Conservation (phyloP, 257 asterid genomes). For the Jaltomata sinuosa region DNA sequence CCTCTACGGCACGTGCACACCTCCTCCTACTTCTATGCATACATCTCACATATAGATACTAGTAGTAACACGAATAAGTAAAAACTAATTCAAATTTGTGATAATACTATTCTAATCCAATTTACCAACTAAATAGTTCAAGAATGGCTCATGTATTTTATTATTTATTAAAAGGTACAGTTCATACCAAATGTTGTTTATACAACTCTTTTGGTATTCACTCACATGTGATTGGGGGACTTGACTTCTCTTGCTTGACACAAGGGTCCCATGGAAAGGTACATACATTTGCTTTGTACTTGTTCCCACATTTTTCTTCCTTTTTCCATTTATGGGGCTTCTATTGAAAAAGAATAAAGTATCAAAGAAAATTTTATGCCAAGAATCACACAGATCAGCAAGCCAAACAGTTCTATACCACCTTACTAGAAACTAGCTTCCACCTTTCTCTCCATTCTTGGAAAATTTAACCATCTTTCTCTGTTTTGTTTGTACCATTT, state of each 20-base stretch:
- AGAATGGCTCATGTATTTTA: neutral
- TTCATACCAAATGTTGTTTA: neutral
- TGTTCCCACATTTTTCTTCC: neutral
- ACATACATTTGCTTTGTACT: neutral
- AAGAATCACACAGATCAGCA: neutral
- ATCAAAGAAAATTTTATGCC: neutral
- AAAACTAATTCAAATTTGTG: neutral
- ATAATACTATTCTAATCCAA: neutral
- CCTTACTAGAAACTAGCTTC: neutral
- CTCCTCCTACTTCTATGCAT: neutral
- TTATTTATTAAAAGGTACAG: neutral
- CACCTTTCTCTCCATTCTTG: neutral
- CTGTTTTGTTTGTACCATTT: neutral
- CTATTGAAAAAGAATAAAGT: neutral
- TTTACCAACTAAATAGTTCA: neutral
- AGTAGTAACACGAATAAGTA: neutral
- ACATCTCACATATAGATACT: neutral
- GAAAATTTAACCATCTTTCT: neutral
- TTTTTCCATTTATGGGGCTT: neutral
- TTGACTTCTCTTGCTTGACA: neutral
- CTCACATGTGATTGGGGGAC: neutral
- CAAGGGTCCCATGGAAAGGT: conserved; percentile 1
- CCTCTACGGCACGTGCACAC: conserved; percentile 63
- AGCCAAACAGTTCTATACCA: neutral
- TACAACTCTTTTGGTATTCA: neutral